Percentiles rank a stretch among this genome's conserved stretches.
Conservation (phyloP, 2,329 filamentous ascomycete species). For the Diaporthe ampelina region DNA sequence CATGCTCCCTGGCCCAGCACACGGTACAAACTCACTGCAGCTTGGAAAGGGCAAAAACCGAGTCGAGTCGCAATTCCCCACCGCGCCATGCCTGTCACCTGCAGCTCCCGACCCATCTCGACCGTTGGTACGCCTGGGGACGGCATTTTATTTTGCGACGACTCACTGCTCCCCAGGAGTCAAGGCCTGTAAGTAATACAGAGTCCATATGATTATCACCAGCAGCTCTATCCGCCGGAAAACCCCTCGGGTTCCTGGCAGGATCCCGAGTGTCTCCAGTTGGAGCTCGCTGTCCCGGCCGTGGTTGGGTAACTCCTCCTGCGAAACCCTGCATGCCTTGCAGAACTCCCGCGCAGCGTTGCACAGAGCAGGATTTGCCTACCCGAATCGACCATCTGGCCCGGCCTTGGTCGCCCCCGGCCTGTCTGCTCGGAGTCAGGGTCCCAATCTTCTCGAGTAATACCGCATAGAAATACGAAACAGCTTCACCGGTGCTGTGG, state of each 20-base stretch:
- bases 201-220: background rate
- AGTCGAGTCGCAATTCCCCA: slow-evolving; percentile 25
- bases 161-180: background rate
- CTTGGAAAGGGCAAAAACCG: slow-evolving; percentile 3
- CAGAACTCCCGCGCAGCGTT: slow-evolving; percentile 20
- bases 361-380: slow-evolving; percentile 18
- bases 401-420: slow-evolving; percentile 12
- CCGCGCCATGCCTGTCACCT: slow-evolving; percentile 20
- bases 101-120: slow-evolving; percentile 22
- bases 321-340: slow-evolving; percentile 16
- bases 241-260: slow-evolving; percentile 28
- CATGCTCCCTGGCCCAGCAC: background rate
- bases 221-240: background rate
- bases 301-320: slow-evolving; percentile 17
- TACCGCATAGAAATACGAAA: slow-evolving; percentile 27
- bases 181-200: background rate
- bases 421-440: slow-evolving; percentile 20
- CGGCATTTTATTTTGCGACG: slow-evolving; percentile 9
- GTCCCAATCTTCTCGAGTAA: slow-evolving; percentile 28
- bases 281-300: background rate
- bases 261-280: slow-evolving; percentile 20
- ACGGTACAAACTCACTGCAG: slow-evolving; percentile 12
- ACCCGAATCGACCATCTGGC: slow-evolving; percentile 30
- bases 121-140: slow-evolving; percentile 4
- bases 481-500: slow-evolving; percentile 14